Conservation (phyloP, 352 stramenopile species). For the Pilasporangium apinafurcum region DNA sequence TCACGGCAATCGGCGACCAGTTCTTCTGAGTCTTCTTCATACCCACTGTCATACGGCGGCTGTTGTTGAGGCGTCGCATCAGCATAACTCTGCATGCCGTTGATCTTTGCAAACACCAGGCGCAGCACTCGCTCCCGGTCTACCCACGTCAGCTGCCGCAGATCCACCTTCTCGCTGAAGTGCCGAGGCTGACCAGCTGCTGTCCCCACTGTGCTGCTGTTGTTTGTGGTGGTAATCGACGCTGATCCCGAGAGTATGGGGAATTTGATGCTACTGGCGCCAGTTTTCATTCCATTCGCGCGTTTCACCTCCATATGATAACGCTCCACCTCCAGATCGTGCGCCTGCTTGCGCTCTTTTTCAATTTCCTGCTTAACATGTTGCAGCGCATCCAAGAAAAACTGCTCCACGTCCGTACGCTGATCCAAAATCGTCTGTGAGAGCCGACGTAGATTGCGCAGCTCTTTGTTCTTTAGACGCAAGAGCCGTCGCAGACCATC, state of each 20-base stretch:
- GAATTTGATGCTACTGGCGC: conserved; percentile 25
- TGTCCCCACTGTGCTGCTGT: not conserved
- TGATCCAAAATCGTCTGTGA: conserved; percentile 89
- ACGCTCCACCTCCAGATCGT: conserved; percentile 38
- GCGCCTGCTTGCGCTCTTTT: conserved; percentile 36
- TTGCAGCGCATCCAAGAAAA: conserved; percentile 90
- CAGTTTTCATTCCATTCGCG: conserved; percentile 16
- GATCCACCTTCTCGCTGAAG: conserved; percentile 78
- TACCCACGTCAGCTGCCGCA: conserved; percentile 85
- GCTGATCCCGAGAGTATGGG: conserved; percentile 21
- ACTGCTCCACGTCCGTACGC: conserved; percentile 88
- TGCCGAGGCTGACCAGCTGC: conserved; percentile 4
- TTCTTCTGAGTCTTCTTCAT: too few species aligned
- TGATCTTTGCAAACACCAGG: conserved; percentile 94
- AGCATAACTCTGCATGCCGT: conserved; percentile 60
- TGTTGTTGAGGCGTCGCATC: conserved; percentile 11
- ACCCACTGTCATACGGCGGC: too few species aligned
- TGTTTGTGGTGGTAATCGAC: not conserved
- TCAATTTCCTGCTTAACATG: conserved; percentile 80
- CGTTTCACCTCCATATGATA: conserved; percentile 51
- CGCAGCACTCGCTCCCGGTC: conserved; percentile 89
- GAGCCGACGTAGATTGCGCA: conserved; percentile 84
- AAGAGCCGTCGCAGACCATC: conserved; percentile 84
- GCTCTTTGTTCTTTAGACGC: conserved; percentile 91
- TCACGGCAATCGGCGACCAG: too few species aligned